Conservation (phyloP, 2,329 filamentous ascomycete genomes). For the Ophiognomonia clavigignenti-juglandacearum region DNA sequence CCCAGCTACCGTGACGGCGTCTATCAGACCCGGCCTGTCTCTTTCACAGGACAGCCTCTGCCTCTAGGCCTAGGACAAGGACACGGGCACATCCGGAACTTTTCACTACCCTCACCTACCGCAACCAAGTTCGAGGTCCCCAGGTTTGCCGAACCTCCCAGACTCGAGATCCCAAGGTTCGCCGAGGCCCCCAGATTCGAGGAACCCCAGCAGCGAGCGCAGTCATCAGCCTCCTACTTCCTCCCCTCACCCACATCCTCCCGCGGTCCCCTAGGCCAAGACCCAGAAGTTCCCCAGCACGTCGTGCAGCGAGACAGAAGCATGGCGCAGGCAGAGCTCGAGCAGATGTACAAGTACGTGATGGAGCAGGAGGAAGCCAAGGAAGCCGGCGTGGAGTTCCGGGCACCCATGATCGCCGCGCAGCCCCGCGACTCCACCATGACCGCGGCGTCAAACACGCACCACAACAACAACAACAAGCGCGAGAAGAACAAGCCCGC, state of each 20-base stretch:
- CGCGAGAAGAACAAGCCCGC: constrained; percentile 45
- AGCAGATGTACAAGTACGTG: constrained; percentile 86
- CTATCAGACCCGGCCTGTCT: constrained; percentile 16
- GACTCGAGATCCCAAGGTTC: constrained; percentile 18
- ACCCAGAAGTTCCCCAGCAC: constrained; percentile 69
- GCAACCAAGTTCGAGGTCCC: constrained; percentile 26
- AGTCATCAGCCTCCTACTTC: constrained; percentile 29
- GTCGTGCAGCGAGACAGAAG: constrained; percentile 70
- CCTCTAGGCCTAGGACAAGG: no score
- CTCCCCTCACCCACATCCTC: constrained; percentile 43
- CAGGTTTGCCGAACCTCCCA: constrained; percentile 20
- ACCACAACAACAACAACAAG: constrained; percentile 25
- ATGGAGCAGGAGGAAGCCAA: constrained; percentile 80
- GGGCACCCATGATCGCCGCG: constrained; percentile 34
- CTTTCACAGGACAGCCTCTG: no score
- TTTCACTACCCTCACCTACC: constrained; percentile 46
- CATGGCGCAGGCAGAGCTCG: constrained; percentile 76
- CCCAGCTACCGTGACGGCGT: not conserved
- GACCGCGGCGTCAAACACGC: constrained; percentile 22
- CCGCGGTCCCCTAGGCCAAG: constrained; percentile 51
- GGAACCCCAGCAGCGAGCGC: not conserved
- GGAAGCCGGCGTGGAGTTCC: constrained; percentile 47
- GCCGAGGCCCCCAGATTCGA: constrained; percentile 20
- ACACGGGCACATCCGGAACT: constrained; percentile 38
- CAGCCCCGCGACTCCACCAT: constrained; percentile 23